Conservation (phyloP, 179 eudicot genomes). For the Camellia oleifera region DNA sequence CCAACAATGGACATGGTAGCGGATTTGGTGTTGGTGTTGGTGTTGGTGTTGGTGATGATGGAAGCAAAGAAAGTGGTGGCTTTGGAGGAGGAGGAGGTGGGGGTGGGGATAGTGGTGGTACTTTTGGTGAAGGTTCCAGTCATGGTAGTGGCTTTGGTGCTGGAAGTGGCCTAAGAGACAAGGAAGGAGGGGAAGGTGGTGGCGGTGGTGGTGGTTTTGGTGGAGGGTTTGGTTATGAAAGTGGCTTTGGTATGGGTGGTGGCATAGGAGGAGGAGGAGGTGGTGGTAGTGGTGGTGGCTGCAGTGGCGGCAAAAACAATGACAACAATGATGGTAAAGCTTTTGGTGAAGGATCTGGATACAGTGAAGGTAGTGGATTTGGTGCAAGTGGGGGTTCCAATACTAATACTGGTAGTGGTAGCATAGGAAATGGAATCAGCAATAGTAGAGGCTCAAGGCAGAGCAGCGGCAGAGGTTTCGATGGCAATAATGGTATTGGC, state of each 20-base stretch:
- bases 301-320: background rate
- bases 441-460: background rate
- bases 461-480: background rate
- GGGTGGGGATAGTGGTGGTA: constrained; percentile 26
- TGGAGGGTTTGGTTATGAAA: constrained; percentile 21
- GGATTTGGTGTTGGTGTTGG: constrained; percentile 31
- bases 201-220: constrained; percentile 21
- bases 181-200: constrained; percentile 3
- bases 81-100: constrained; percentile 16
- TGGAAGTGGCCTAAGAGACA: constrained; percentile 19
- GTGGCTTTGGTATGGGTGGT: constrained; percentile 20
- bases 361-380: background rate
- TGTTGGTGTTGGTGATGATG: constrained; percentile 26
- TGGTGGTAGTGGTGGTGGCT: constrained; percentile 9
- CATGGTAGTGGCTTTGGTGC: constrained; percentile 21
- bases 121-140: constrained; percentile 18
- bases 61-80: constrained; percentile 5
- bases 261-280: background rate
- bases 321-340: constrained; percentile 11
- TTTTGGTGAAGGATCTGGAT: constrained; percentile 19
- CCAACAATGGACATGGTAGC: constrained; percentile 5
- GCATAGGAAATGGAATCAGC: constrained; percentile 14
- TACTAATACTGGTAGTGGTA: background rate
- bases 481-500: constrained; percentile 11
- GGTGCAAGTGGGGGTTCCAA: constrained; percentile 25